Evolutionary conservation across 164 flowering plant genomes (phyloP).

Genomic region (Umbilicus rupestris): DNA sequence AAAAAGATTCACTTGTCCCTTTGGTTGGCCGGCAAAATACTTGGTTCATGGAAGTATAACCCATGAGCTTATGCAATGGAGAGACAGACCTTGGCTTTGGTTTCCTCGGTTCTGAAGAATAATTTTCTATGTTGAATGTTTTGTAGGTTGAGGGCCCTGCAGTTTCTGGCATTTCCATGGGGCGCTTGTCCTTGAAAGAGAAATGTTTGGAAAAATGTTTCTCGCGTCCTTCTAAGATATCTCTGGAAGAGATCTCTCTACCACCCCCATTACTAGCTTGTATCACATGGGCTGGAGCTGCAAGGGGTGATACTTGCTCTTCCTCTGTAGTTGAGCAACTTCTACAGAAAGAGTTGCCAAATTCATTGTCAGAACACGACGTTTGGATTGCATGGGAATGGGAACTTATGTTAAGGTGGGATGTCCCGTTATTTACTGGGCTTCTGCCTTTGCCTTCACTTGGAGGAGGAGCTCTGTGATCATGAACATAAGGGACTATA

Average conservation of each 20-base stretch:
- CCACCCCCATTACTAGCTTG: not conserved
- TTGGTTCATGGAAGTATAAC: conserved; percentile 53
- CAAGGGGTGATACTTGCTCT: conserved; percentile 18
- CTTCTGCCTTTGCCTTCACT: conserved; percentile 23
- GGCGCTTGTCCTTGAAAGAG: not conserved
- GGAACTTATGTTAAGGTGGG: conserved; percentile 8
- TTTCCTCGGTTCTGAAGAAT: conserved; percentile 22
- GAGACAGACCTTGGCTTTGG: conserved; percentile 18
- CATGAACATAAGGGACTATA: conserved; percentile 26
- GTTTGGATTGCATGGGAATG: conserved; percentile 24
- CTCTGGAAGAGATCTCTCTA: not conserved
- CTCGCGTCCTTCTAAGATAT: not conserved
- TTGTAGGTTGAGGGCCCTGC: not conserved
- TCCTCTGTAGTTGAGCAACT: conserved; percentile 35
- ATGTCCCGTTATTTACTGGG: too few species aligned
- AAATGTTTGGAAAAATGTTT: conserved; percentile 1
- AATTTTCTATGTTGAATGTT: conserved; percentile 12
- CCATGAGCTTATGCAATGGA: conserved; percentile 74
- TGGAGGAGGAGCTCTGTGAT: conserved; percentile 26
- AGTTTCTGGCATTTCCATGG: not conserved
- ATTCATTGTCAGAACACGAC: conserved; percentile 42
- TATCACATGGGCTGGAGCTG: conserved; percentile 1
- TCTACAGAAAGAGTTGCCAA: conserved; percentile 26
- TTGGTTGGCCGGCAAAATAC: conserved; percentile 16
- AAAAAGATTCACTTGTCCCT: not conserved